Conservation (phyloP, 2,329 filamentous ascomycete species). For the Pseudopyricularia javanii region DNA sequence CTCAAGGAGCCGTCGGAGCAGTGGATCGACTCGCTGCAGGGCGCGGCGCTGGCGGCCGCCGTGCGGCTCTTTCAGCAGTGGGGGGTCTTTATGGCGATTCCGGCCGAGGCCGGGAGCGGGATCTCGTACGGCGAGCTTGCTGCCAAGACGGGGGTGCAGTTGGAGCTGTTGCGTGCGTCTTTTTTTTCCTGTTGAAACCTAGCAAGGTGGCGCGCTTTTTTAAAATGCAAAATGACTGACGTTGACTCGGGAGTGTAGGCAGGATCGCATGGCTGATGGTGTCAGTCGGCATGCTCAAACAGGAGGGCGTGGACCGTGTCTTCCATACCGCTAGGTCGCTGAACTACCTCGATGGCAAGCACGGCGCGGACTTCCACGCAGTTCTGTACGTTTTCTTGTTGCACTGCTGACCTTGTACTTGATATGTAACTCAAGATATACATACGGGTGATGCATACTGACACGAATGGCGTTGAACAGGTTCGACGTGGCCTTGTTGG, state of each 20-base stretch:
- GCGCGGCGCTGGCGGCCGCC: background rate
- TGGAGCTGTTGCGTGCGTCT: background rate
- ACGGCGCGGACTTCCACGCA: background rate
- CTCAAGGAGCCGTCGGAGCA: background rate
- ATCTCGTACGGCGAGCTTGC: background rate
- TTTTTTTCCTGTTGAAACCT: background rate
- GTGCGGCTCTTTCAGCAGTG: background rate
- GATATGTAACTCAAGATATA: background rate
- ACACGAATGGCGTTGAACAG: too few species aligned
- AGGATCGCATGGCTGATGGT: background rate
- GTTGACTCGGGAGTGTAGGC: background rate
- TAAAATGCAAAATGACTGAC: background rate
- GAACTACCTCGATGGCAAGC: background rate
- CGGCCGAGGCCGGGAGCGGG: background rate
- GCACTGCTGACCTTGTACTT: background rate
- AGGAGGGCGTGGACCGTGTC: background rate
- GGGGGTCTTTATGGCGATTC: background rate
- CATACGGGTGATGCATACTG: too few species aligned
- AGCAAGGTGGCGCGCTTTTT: background rate
- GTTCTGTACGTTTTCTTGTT: background rate
- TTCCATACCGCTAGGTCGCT: background rate
- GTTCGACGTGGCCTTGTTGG: constrained; percentile 9
- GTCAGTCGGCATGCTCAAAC: background rate
- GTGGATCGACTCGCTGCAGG: background rate
- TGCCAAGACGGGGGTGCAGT: background rate